Base-by-base conservation (phyloP, 345 rosid species). In the Passiflora organensis region DNA sequence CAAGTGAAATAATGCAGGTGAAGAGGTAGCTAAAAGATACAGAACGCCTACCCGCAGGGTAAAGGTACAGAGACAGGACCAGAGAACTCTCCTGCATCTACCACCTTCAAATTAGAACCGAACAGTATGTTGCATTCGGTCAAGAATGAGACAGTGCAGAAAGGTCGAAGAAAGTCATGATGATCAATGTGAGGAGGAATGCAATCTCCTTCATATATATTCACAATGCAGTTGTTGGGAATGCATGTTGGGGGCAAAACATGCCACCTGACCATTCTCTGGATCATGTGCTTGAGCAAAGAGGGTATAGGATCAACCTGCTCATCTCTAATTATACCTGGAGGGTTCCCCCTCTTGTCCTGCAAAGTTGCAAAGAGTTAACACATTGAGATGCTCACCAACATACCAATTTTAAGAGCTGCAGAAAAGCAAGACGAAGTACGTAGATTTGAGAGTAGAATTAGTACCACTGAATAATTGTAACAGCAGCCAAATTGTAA, bases 171-270 rank as follows among this genome's bases (percentile, higher is more conserved):
- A 53, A 84, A 84, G 64, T 84, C 87, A 4, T 79, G 85, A 62
- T 79, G 80, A 55, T 84, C 83, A 11, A 81, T 81, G 48, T 84
- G 91, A 10, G 87, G 91, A 53, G 85, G 91, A 75, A 81, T 81
- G 64, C 87, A 81, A 56, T 84, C 85, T 38, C 85, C 87, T 75
- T 75, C 78, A 22, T 84, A 84, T 54, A 84, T 79, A 51, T 84
- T 84, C 23, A 84, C 91, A 32, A 84, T 84, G 72, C 87, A 84
- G 51, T 85, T 81, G 59, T 84, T 71, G 0, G 91, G 91, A 8
- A 81, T 68, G 64, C 86, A 81, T 37, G 72, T 62, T 17, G 84
- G 78, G 32, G 87, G 87, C 58, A 81, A 48, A 1, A 84, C 64
- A 65, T 77, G 84, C 82, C 86, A 84, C 43, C 48, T 20, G 32